Evolutionary conservation across 495 filamentous ascomycete species (phyloP), one percentile per base, ranked within the genome.

Genomic region (Diplogelasinospora grovesii): DNA sequence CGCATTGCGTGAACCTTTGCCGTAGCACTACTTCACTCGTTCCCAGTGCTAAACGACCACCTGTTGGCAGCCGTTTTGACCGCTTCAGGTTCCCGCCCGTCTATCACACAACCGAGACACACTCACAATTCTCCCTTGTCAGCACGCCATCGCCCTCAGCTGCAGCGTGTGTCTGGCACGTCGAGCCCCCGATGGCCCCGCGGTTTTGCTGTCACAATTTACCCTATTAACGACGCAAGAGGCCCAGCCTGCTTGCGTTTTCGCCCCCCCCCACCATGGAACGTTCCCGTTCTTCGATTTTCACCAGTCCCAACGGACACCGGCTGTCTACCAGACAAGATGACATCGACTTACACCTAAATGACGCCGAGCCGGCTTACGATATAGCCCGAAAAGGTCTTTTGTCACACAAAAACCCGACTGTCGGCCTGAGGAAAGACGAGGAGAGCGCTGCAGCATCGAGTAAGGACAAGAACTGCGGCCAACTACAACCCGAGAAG

Each of bases 401-500:
- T 25, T 22, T 41, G 8, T 39, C 33, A 21, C 37, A 48, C 46
- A 50, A 51, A 49, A 49, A 10, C 22, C 15, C 14, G 8, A 16
- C 45, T 8, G 16, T 22, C 23, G 25, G 43, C 28, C 20, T 22
- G 22, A 22, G 35, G 23, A 37, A 36, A 8, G 26, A 31, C 5
- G 44, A 49, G 25, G 20, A 1, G 23, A 32, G 38, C n/a, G 13
- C 24, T 9, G 23, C 19, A 4, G 11, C 6, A n/a, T 19, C 44
- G 4, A 43, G 50, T 26, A 52, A 27, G 21, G 52, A 47, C 22
- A 48, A 70, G 33, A 67, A 52, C 41, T 69, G 61, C 45, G 53
- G 65, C 34, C 59, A 65, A 22, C 47, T 60, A 41, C 54, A 63
- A 31, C 57, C 63, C 13, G 64, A 65, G 28, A n/a, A n/a, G n/a